These are phyloP conservation scores for Physaria fendleri DNA, from an alignment of 345 rosid genomes.

Conservation along the genomic window DNA sequence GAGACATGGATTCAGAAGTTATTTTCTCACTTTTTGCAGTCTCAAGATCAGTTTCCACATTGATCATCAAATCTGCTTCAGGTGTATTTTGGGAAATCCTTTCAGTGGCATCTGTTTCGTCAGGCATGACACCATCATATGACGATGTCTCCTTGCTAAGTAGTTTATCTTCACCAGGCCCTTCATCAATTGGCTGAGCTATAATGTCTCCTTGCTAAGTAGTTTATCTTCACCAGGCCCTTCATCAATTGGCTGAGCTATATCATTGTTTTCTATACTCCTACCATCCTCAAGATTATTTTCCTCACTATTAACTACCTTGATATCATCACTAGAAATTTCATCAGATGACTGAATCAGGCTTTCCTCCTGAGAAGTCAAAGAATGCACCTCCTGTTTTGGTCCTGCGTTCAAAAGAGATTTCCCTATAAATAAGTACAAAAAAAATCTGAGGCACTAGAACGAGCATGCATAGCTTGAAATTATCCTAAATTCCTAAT, in stretches of 20 bases:
- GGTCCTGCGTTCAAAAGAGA: slow-evolving; percentile 36
- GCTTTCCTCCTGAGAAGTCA: slow-evolving; percentile 57
- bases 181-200: slow-evolving; percentile 37
- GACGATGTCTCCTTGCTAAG: slow-evolving; percentile 24
- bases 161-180: slow-evolving; percentile 27
- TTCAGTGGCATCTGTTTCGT: slow-evolving; percentile 24
- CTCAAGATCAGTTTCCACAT: slow-evolving; percentile 28
- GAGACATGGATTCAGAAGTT: slow-evolving; percentile 24
- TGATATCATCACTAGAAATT: slow-evolving; percentile 25
- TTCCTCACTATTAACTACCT: slow-evolving; percentile 30
- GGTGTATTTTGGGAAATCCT: slow-evolving; percentile 27
- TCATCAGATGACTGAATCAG: slow-evolving; percentile 35
- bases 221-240: slow-evolving; percentile 28
- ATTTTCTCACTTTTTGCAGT: slow-evolving; percentile 7
- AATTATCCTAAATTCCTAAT: too few relatives aligned
- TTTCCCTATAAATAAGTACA: neutral
- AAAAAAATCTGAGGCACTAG: neutral
- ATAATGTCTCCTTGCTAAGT: slow-evolving; percentile 19
- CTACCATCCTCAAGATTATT: slow-evolving; percentile 18
- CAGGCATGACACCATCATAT: slow-evolving; percentile 22
- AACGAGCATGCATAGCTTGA: neutral
- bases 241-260: slow-evolving; percentile 30
- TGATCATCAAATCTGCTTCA: slow-evolving; percentile 32
- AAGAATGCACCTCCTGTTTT: slow-evolving; percentile 59
- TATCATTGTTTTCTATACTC: slow-evolving; percentile 32